Evolutionary conservation across 2,329 filamentous ascomycete genomes (phyloP).

Genomic region (Lasiodiplodia citricola): DNA sequence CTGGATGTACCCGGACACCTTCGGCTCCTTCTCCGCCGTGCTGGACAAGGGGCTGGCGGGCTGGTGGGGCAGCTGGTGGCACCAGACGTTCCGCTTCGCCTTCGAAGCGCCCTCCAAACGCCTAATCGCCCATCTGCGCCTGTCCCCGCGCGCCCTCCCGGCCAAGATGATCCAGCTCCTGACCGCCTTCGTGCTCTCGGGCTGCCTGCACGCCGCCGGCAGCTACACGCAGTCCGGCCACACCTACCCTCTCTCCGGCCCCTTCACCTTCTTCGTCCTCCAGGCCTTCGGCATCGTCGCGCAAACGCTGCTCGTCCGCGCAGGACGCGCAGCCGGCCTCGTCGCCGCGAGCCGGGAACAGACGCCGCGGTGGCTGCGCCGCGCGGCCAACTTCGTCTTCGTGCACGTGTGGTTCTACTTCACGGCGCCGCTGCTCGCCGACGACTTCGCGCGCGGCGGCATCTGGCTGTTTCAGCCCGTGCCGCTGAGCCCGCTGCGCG

Average conservation of each 20-base stretch:
- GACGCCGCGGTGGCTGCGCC: conserved; percentile 55
- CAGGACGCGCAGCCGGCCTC: conserved; percentile 42
- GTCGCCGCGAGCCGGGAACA: conserved; percentile 29
- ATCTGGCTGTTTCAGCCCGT: conserved; percentile 83
- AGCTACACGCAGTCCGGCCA: conserved; percentile 69
- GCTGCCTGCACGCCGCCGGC: conserved; percentile 72
- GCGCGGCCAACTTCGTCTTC: conserved; percentile 65
- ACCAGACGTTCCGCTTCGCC: conserved; percentile 81
- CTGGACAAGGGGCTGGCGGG: conserved; percentile 75
- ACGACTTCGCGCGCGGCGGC: conserved; percentile 76
- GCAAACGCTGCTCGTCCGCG: conserved; percentile 56
- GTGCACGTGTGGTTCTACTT: conserved; percentile 70
- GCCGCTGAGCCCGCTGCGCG: conserved; percentile 74
- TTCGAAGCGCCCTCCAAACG: conserved; percentile 67
- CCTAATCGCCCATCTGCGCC: conserved; percentile 42
- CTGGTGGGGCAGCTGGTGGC: conserved; percentile 88
- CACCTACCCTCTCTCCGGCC: conserved; percentile 59
- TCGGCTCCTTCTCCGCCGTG: conserved; percentile 60
- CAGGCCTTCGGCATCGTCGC: conserved; percentile 69
- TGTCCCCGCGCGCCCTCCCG: conserved; percentile 40
- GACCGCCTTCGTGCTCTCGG: conserved; percentile 70
- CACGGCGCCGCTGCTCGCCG: conserved; percentile 69
- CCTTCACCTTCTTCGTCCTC: conserved; percentile 72
- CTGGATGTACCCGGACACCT: conserved; percentile 67
- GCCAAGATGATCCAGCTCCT: conserved; percentile 50